phyloP scores from a whole-genome alignment of 2,329 filamentous ascomycete genomes.

The Davidsoniella australis region DNA sequence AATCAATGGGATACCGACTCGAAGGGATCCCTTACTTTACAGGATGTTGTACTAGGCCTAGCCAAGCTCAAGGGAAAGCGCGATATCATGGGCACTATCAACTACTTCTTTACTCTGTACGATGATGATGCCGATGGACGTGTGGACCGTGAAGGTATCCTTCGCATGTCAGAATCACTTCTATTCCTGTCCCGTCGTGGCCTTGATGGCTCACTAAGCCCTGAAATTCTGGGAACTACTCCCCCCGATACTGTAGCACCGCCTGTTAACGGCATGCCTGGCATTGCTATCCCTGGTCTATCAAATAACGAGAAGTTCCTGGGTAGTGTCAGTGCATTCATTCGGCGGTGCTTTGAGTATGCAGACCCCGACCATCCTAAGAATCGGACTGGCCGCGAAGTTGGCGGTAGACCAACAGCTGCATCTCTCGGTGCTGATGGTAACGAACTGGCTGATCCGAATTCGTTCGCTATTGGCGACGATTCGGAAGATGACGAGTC shows the following conservation, averaged over 20 bases:
- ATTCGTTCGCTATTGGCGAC: slow-evolving; percentile 60
- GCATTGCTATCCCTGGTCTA: slow-evolving; percentile 29
- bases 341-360: slow-evolving; percentile 91
- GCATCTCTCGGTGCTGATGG: slow-evolving; percentile 4
- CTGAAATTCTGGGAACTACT: slow-evolving; percentile 28
- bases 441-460: slow-evolving; percentile 18
- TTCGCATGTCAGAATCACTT: slow-evolving; percentile 84
- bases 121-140: slow-evolving; percentile 83
- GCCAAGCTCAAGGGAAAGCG: slow-evolving; percentile 82
- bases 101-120: slow-evolving; percentile 94
- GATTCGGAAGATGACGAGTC: slow-evolving; percentile 39
- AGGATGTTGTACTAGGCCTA: slow-evolving; percentile 81
- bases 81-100: slow-evolving; percentile 96
- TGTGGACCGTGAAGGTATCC: slow-evolving; percentile 86
- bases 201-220: slow-evolving; percentile 55
- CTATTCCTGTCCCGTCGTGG: slow-evolving; percentile 83
- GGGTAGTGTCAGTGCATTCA: slow-evolving; percentile 87
- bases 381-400: slow-evolving; percentile 28
- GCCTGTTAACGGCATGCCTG: slow-evolving; percentile 13
- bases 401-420: not conserved
- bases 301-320: slow-evolving; percentile 76
- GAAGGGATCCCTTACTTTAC: slow-evolving; percentile 61
- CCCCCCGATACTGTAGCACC: slow-evolving; percentile 18
- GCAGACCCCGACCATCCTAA: slow-evolving; percentile 75
- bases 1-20: slow-evolving; percentile 71